phyloP scores from a whole-genome alignment of 2,329 filamentous ascomycete genomes.

The Chlorencoelia australis region DNA sequence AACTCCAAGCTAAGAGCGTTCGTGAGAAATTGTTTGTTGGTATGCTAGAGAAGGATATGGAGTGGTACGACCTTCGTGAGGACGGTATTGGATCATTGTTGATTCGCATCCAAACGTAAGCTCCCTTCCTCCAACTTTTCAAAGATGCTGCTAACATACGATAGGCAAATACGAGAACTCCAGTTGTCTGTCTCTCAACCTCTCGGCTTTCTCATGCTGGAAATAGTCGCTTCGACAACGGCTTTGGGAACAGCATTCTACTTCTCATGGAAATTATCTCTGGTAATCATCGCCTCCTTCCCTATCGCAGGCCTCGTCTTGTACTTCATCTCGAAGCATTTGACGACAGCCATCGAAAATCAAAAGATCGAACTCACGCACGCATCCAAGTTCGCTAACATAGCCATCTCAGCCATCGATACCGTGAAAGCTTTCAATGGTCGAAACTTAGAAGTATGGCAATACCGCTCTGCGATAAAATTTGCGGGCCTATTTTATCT shows the following conservation, averaged over 20 bases:
- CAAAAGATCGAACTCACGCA: slow-evolving; percentile 59
- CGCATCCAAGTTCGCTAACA: slow-evolving; percentile 62
- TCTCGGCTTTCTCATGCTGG: slow-evolving; percentile 58
- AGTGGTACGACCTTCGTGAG: slow-evolving; percentile 69
- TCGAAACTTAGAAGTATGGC: slow-evolving; percentile 55
- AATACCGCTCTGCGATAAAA: slow-evolving; percentile 50
- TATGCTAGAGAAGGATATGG: slow-evolving; percentile 62
- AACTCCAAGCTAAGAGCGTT: slow-evolving; percentile 62
- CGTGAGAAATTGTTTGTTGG: slow-evolving; percentile 55
- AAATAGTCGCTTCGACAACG: slow-evolving; percentile 51
- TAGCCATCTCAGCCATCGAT: slow-evolving; percentile 65
- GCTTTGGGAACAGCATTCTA: slow-evolving; percentile 65
- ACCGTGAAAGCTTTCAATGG: slow-evolving; percentile 81
- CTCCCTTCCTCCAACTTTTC: slow-evolving; percentile 1
- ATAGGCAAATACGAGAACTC: slow-evolving; percentile 70
- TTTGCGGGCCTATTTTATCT: slow-evolving; percentile 54
- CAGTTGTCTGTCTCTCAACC: slow-evolving; percentile 73
- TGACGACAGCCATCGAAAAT: slow-evolving; percentile 55
- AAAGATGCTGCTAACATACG: slow-evolving; percentile 16
- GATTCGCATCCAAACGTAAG: slow-evolving; percentile 63
- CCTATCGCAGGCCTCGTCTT: slow-evolving; percentile 57
- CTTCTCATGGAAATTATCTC: slow-evolving; percentile 74
- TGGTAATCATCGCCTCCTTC: slow-evolving; percentile 65
- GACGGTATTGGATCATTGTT: slow-evolving; percentile 66
- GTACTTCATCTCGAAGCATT: slow-evolving; percentile 45